Evolutionary conservation across 1,284 basidiomycete genomes (phyloP).

Genomic region (Hemileia vastatrix): DNA sequence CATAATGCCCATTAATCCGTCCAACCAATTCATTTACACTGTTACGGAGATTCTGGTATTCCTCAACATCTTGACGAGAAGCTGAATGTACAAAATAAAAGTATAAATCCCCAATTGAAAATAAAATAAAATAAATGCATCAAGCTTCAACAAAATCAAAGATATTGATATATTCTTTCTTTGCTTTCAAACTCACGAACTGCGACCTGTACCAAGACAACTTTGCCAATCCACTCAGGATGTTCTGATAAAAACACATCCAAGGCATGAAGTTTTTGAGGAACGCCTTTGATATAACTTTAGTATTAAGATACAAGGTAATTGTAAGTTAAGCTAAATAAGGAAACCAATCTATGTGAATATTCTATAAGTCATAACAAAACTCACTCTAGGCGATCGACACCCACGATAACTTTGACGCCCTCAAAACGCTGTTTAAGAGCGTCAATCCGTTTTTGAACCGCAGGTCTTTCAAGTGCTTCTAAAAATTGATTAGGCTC

Average conservation of each 20-base stretch:
- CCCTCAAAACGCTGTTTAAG: constrained; percentile 84
- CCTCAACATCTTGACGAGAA: constrained; percentile 94
- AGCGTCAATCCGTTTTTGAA: constrained; percentile 66
- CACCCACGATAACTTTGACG: constrained; percentile 95
- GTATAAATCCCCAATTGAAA: too few relatives aligned
- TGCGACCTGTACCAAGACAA: constrained; percentile 90
- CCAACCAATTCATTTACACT: constrained; percentile 97
- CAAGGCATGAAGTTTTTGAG: constrained; percentile 91
- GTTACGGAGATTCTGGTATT: constrained; percentile 93
- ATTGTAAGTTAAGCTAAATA: background rate
- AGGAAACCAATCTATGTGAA: background rate
- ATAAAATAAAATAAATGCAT: too few relatives aligned
- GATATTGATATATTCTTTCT: background rate
- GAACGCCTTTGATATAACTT: constrained; percentile 94
- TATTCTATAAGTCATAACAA: background rate
- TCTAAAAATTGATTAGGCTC: constrained; percentile 86
- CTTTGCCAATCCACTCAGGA: constrained; percentile 98
- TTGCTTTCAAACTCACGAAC: constrained; percentile 58
- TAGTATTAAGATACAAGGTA: background rate
- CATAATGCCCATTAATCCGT: constrained; percentile 94
- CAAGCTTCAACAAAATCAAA: background rate
- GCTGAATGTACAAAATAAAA: constrained; percentile 41
- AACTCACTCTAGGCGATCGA: constrained; percentile 73
- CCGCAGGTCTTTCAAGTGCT: constrained; percentile 67
- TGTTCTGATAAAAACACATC: constrained; percentile 94